Evolutionary conservation across 257 asterid genomes (phyloP).

Genomic region (Lycium barbarum): DNA sequence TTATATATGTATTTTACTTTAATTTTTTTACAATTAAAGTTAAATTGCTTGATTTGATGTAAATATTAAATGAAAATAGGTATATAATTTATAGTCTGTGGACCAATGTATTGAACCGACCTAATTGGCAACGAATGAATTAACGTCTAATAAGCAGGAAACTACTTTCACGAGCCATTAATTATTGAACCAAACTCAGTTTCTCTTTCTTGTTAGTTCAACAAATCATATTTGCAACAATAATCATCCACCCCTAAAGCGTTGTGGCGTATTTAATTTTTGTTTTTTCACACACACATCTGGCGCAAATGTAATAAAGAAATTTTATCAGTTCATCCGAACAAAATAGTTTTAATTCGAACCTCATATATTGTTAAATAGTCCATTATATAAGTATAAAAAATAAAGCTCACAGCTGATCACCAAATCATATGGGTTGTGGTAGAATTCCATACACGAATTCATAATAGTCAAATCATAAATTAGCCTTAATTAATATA

Average conservation of each 20-base stretch:
- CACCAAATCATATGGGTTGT: no score
- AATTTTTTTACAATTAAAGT: neutral
- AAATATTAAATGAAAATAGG: neutral
- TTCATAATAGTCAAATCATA: no score
- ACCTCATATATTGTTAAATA: no score
- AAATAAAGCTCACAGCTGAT: no score
- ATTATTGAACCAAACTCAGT: neutral
- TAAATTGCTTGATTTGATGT: neutral
- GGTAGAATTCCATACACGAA: no score
- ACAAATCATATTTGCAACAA: neutral
- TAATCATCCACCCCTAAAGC: neutral
- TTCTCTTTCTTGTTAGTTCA: conserved; percentile 13
- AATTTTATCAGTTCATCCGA: no score
- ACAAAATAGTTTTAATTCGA: no score
- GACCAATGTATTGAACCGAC: neutral
- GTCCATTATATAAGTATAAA: no score
- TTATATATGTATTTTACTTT: neutral
- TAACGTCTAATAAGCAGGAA: neutral
- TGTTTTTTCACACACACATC: no score
- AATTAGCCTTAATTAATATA: no score
- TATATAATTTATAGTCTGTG: neutral
- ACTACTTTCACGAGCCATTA: neutral
- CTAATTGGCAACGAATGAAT: conserved; percentile 6
- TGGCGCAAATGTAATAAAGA: no score
- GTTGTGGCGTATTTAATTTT: no score